These are phyloP conservation scores for Sporothrix curviconia DNA, from an alignment of 2,329 filamentous ascomycete species.

Conservation along the genomic window DNA sequence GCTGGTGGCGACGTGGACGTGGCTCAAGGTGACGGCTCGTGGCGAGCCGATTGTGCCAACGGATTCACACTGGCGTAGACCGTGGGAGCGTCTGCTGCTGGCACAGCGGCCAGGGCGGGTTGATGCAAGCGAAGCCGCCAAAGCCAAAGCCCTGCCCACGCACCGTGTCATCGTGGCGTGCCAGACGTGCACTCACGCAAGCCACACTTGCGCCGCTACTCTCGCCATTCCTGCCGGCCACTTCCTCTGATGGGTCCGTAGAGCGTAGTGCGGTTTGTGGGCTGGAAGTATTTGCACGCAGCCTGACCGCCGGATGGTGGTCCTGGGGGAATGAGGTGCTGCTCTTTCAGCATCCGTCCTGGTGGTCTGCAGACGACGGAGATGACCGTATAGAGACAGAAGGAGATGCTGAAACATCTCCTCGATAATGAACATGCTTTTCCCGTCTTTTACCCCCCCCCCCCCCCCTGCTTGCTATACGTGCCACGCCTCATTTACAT, in stretches of 20 bases:
- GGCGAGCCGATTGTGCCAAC: constrained; percentile 60
- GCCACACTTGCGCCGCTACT: constrained; percentile 62
- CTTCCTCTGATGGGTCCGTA: background rate
- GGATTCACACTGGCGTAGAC: constrained; percentile 60
- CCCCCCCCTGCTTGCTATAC: no score
- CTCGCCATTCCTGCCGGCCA: constrained; percentile 24
- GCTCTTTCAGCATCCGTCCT: constrained; percentile 52
- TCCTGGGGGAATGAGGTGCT: constrained; percentile 70
- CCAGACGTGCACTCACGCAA: constrained; percentile 75
- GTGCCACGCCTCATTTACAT: no score
- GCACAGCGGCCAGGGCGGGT: constrained; percentile 43
- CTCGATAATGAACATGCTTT: no score
- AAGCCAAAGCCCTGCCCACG: no score
- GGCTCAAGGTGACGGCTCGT: constrained; percentile 63
- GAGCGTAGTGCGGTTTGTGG: constrained; percentile 50
- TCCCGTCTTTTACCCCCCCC: no score
- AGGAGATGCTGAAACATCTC: background rate
- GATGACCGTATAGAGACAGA: background rate
- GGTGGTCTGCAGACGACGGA: constrained; percentile 14
- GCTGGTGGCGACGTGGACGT: constrained; percentile 65
- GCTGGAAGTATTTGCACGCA: constrained; percentile 72
- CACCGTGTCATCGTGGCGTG: constrained; percentile 58
- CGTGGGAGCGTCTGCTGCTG: constrained; percentile 68
- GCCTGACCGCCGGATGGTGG: constrained; percentile 70
- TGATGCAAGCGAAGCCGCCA: constrained; percentile 29